Percentiles rank a stretch among this genome's conserved stretches.
phyloP scores from a whole-genome alignment of 2,329 filamentous ascomycete species.

The Botrytis elliptica region DNA sequence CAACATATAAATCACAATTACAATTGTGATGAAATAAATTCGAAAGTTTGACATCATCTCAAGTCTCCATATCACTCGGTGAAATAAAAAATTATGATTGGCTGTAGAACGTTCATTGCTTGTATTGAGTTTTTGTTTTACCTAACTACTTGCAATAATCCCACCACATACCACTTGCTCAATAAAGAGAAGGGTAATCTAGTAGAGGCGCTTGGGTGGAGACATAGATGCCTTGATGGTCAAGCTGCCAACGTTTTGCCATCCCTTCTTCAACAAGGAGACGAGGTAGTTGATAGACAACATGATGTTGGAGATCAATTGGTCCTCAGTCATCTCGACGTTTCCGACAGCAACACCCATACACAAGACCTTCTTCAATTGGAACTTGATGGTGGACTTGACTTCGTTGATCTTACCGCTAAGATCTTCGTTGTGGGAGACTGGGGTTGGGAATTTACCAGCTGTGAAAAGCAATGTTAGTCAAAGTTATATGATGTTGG shows the following conservation, averaged over 20 bases:
- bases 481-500: conserved; percentile 8
- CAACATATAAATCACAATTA: not conserved
- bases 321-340: conserved; percentile 94
- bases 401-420: conserved; percentile 96
- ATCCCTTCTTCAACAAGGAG: conserved; percentile 99
- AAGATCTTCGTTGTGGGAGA: conserved; percentile 95
- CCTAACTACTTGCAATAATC: conserved; percentile 34
- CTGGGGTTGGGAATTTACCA: conserved; percentile 98
- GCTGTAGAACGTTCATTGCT: conserved; percentile 21
- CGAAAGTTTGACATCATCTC: not conserved
- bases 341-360: conserved; percentile 99
- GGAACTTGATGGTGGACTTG: conserved; percentile 99
- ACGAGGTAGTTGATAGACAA: conserved; percentile 99
- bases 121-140: conserved; percentile 29
- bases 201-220: conserved; percentile 97
- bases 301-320: conserved; percentile 99
- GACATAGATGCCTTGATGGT: conserved; percentile 99
- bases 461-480: conserved; percentile 54
- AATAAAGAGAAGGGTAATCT: conserved; percentile 45
- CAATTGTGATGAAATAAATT: not conserved
- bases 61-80: not conserved
- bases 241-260: conserved; percentile 99
- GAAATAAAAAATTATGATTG: not conserved
- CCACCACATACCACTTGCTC: conserved; percentile 30
- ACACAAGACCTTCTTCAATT: conserved; percentile 99